A percentile compares a stretch with the other conserved stretches of the same genome.
Conservation (phyloP, 106 monocot genomes). For the Amphibolis antarctica region DNA sequence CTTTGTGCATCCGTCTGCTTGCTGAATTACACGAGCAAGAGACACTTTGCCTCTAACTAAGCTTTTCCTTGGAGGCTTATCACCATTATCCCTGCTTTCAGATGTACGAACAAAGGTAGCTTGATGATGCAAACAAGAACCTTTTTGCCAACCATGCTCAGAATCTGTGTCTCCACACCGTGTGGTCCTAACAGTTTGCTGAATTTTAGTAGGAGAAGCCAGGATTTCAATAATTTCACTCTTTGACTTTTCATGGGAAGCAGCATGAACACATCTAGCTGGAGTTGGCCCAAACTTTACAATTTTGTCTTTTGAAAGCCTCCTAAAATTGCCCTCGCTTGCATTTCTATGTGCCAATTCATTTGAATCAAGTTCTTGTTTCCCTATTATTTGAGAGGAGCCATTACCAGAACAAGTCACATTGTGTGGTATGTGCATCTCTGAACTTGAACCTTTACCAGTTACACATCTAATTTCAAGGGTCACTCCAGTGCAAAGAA, state of each 20-base stretch:
- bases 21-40: conserved; percentile 83
- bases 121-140: conserved; percentile 25
- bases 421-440: conserved; percentile 9
- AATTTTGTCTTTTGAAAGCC: conserved; percentile 12
- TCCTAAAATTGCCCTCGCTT: conserved; percentile 24
- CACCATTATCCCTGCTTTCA: conserved; percentile 25
- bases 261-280: conserved; percentile 13
- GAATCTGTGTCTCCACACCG: conserved; percentile 12
- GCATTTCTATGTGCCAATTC: conserved; percentile 11
- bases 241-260: conserved; percentile 33
- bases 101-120: conserved; percentile 3
- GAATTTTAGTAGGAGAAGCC: conserved; percentile 16
- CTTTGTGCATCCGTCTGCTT: conserved; percentile 51
- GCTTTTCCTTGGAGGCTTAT: conserved; percentile 30
- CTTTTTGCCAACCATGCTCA: conserved; percentile 24
- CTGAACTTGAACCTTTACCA: conserved; percentile 12
- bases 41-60: conserved; percentile 77
- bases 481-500: conserved; percentile 47
- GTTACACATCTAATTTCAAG: conserved; percentile 83
- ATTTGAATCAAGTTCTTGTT: conserved; percentile 21
- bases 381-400: conserved; percentile 28
- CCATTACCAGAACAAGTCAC: conserved; percentile 12
- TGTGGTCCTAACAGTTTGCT: conserved; percentile 6
- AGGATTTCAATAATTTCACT: conserved; percentile 39
- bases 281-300: conserved; percentile 20